Percentiles rank a stretch among this genome's conserved stretches.
Evolutionary conservation across 352 stramenopile species (phyloP).

Genomic region (Globisporangium megalacanthum): DNA sequence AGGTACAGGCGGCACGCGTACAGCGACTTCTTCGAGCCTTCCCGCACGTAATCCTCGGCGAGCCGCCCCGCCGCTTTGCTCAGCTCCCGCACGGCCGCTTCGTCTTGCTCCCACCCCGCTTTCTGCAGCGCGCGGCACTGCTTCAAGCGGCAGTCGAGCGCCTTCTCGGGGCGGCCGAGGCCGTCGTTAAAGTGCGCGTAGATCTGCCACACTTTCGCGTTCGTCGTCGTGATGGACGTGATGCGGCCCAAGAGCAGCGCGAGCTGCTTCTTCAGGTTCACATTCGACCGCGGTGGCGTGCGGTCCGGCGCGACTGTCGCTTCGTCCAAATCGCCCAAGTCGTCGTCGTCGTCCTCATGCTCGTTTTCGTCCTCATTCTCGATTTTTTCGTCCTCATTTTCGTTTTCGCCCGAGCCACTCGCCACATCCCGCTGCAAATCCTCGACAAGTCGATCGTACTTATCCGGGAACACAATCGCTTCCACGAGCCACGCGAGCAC

Average conservation of each 20-base stretch:
- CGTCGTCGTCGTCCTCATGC: slow-evolving; percentile 23
- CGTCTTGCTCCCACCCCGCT: slow-evolving; percentile 64
- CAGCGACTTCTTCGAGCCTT: slow-evolving; percentile 74
- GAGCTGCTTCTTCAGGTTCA: slow-evolving; percentile 28
- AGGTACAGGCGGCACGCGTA: slow-evolving; percentile 77
- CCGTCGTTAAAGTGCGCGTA: slow-evolving; percentile 81
- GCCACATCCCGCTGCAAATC: slow-evolving; percentile 16
- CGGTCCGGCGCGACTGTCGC: slow-evolving; percentile 29
- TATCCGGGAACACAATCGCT: slow-evolving; percentile 62
- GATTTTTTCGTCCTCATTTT: slow-evolving; percentile 8
- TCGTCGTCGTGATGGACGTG: slow-evolving; percentile 72
- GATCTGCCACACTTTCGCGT: slow-evolving; percentile 77
- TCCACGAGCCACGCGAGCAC: slow-evolving; percentile 81
- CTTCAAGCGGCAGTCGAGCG: slow-evolving; percentile 74
- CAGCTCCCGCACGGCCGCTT: slow-evolving; percentile 49
- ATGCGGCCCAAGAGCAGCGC: slow-evolving; percentile 73
- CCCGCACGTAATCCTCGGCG: slow-evolving; percentile 54
- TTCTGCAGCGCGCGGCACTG: slow-evolving; percentile 66
- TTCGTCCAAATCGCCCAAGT: slow-evolving; percentile 51
- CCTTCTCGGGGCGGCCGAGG: slow-evolving; percentile 53
- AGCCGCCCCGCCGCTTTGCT: slow-evolving; percentile 50
- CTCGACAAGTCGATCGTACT: slow-evolving; percentile 33
- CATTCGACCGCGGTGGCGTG: slow-evolving; percentile 10
- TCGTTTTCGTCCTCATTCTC: slow-evolving; percentile 21
- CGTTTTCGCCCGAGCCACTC: slow-evolving; percentile 9